These are phyloP conservation scores for Mikania micrantha DNA, from an alignment of 129 eudicot genomes.

Conservation along the genomic window DNA sequence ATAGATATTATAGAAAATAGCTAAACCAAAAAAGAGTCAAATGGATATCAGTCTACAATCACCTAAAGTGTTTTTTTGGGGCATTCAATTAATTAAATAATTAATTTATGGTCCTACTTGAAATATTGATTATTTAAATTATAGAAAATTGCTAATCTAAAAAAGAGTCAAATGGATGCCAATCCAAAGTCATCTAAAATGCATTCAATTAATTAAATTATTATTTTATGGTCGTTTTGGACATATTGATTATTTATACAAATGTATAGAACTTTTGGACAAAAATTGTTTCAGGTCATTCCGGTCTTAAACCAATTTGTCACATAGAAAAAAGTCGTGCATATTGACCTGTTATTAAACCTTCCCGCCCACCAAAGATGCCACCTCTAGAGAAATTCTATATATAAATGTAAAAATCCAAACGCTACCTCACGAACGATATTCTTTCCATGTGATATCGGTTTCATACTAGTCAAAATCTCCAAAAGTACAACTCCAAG, in stretches of 20 bases:
- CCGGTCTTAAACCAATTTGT: not conserved
- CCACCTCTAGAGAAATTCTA: not conserved
- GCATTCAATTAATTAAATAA: too few relatives aligned
- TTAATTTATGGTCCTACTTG: too few relatives aligned
- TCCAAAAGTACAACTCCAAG: constrained; percentile 85
- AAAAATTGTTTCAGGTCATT: not conserved
- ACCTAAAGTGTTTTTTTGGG: too few relatives aligned
- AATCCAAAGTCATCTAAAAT: not conserved
- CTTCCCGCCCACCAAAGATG: not conserved
- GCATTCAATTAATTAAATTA: not conserved
- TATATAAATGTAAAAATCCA: not conserved
- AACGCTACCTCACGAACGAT: constrained; percentile 69
- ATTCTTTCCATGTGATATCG: constrained; percentile 64
- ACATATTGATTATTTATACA: not conserved
- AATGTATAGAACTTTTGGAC: not conserved
- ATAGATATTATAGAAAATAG: not conserved
- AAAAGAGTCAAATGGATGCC: not conserved
- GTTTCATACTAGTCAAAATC: constrained; percentile 72
- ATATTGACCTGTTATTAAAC: not conserved
- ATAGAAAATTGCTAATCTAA: not conserved
- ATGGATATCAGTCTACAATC: too few relatives aligned
- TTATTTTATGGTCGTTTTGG: not conserved
- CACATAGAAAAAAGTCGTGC: not conserved
- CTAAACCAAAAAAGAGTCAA: not conserved
- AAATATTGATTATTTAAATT: too few relatives aligned